A percentile compares a stretch with the other conserved stretches of the same genome.
Conservation (phyloP, 2,329 filamentous ascomycete species). For the Ceratocystis lukuohia region DNA sequence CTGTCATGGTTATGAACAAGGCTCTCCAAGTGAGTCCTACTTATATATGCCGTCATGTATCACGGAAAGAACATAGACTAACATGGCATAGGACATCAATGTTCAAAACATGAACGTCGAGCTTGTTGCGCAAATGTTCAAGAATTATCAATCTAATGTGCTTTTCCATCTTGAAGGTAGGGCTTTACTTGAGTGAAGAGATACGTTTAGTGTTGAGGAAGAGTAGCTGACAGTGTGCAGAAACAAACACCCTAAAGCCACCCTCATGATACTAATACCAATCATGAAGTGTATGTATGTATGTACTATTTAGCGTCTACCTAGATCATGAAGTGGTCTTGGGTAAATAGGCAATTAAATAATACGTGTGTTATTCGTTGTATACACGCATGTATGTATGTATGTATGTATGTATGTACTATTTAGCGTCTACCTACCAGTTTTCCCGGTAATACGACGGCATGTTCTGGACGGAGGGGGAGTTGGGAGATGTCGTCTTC, state of each 20-base stretch:
- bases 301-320: too few relatives aligned
- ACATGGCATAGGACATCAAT: constrained; percentile 65
- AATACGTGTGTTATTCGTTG: neutral
- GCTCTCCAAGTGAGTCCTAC: constrained; percentile 55
- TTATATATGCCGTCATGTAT: neutral
- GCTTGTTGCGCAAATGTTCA: constrained; percentile 97
- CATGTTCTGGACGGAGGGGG: too few relatives aligned
- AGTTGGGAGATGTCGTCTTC: too few relatives aligned
- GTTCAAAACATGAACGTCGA: constrained; percentile 98
- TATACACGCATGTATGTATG: too few relatives aligned
- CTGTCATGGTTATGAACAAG: constrained; percentile 84
- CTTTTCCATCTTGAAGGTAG: constrained; percentile 92
- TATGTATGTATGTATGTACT: too few relatives aligned
- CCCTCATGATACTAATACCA: constrained; percentile 39
- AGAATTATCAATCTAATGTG: constrained; percentile 98
- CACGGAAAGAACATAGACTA: neutral
- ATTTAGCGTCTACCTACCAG: too few relatives aligned
- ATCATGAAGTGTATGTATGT: neutral
- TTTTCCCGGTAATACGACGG: too few relatives aligned
- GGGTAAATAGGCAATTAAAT: neutral
- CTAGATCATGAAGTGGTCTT: neutral
- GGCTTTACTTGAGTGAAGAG: constrained; percentile 11
- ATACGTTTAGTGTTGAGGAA: constrained; percentile 11
- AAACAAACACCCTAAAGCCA: constrained; percentile 71
- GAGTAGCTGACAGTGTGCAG: constrained; percentile 32